Evolutionary conservation across 1,139 yeast species (phyloP).

Genomic region (Yamadazyma sp.): DNA sequence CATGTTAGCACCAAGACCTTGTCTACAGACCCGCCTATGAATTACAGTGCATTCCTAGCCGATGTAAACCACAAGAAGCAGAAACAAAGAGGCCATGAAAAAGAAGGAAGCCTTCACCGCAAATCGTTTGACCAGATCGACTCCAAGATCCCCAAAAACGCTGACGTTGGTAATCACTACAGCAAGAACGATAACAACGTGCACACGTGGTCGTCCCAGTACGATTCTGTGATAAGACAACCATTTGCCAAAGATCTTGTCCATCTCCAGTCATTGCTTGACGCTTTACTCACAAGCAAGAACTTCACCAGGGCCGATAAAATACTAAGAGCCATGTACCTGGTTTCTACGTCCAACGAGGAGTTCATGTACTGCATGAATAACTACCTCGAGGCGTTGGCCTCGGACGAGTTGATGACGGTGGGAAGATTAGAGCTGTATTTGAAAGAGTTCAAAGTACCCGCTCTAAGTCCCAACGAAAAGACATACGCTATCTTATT

Average conservation of each 20-base stretch:
- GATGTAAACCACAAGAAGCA: constrained; percentile 1
- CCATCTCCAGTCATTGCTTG: constrained; percentile 74
- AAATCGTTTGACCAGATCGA: constrained; percentile 11
- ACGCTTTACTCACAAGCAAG: constrained; percentile 71
- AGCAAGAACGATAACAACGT: background rate
- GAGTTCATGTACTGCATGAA: constrained; percentile 38
- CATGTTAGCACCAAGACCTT: background rate
- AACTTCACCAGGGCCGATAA: constrained; percentile 73
- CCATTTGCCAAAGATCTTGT: constrained; percentile 57
- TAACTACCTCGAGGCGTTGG: constrained; percentile 37
- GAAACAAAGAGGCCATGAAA: constrained; percentile 4
- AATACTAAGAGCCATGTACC: constrained; percentile 58
- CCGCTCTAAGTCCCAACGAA: constrained; percentile 36
- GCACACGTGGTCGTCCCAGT: constrained; percentile 39
- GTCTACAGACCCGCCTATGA: background rate
- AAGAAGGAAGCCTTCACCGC: constrained; percentile 6
- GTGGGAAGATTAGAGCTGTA: constrained; percentile 28
- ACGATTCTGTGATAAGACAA: constrained; percentile 44
- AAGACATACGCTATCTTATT: constrained; percentile 48
- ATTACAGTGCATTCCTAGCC: constrained; percentile 3
- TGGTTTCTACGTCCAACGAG: constrained; percentile 34
- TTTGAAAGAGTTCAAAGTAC: constrained; percentile 30
- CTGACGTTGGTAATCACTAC: background rate
- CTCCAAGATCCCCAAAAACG: background rate
- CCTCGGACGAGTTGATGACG: constrained; percentile 28